A percentile compares a stretch with the other conserved stretches of the same genome.
Conservation (phyloP, 495 filamentous ascomycete genomes). For the Rostrohypoxylon terebratum region DNA sequence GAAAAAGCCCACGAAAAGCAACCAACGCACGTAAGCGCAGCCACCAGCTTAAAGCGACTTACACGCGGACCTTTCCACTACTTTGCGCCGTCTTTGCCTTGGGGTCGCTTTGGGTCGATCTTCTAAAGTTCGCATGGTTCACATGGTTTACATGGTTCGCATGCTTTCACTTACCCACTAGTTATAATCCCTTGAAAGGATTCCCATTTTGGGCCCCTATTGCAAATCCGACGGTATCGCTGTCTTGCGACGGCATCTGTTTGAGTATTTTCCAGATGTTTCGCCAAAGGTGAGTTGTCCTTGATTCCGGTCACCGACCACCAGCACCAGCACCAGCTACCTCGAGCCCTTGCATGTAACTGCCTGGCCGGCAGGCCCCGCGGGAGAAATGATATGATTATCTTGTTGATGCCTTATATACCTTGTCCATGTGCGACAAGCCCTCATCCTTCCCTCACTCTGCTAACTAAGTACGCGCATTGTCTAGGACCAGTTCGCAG, state of each 20-base stretch:
- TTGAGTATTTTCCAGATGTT: constrained; percentile 52
- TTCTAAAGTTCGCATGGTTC: constrained; percentile 31
- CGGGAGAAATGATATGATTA: constrained; percentile 18
- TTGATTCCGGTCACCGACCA: constrained; percentile 13
- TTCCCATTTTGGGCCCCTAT: constrained; percentile 28
- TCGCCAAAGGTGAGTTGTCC: constrained; percentile 51
- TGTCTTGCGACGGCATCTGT: constrained; percentile 47
- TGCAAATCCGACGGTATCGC: constrained; percentile 37
- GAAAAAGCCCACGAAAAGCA: constrained; percentile 38
- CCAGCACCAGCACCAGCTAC: not conserved
- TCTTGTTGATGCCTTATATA: constrained; percentile 37
- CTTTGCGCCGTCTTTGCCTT: constrained; percentile 26
- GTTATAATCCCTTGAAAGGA: constrained; percentile 14
- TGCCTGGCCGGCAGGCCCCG: constrained; percentile 5
- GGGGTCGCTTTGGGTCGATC: constrained; percentile 13
- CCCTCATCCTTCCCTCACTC: constrained; percentile 5
- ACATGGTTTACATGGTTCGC: constrained; percentile 22
- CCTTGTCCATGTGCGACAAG: constrained; percentile 29
- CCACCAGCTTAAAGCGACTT: constrained; percentile 31
- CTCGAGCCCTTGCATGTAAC: constrained; percentile 31
- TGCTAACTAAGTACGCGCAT: constrained; percentile 45
- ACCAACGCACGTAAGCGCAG: constrained; percentile 26
- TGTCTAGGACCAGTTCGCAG: constrained; percentile 78
- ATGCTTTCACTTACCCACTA: constrained; percentile 29
- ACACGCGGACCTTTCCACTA: constrained; percentile 22